phyloP scores from a whole-genome alignment of 108 stramenopile genomes.

The Aureococcus anophagefferens region DNA sequence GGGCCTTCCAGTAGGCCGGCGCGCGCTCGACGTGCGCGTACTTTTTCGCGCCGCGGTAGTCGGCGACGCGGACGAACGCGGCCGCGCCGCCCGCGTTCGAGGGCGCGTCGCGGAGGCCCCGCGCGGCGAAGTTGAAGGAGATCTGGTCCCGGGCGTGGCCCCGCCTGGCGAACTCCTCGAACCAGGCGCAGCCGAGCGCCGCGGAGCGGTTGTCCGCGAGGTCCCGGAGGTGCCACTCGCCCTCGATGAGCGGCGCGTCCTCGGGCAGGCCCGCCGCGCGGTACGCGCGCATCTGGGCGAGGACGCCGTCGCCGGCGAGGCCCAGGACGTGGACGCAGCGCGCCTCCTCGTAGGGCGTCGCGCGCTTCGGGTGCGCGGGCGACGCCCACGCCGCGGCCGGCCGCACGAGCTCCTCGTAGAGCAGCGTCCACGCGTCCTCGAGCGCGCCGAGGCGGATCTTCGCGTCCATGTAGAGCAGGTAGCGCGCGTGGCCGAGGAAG shows the following conservation, averaged over 20 bases:
- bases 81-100: too few relatives aligned
- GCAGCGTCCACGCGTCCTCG: not conserved
- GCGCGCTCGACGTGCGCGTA: too few relatives aligned
- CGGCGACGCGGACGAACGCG: too few relatives aligned
- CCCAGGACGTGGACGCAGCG: not conserved
- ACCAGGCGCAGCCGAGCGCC: not conserved
- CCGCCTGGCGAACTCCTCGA: not conserved
- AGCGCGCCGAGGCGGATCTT: not conserved
- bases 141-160: not conserved
- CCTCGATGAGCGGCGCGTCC: not conserved
- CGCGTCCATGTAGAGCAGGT: not conserved
- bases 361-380: not conserved
- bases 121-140: not conserved
- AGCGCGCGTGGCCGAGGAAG: not conserved
- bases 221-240: slow-evolving; percentile 1
- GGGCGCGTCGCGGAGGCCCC: not conserved
- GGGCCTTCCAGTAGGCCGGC: too few relatives aligned
- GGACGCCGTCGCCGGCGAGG: not conserved
- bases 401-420: not conserved
- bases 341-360: not conserved
- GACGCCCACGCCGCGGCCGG: not conserved
- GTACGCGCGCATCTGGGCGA: not conserved
- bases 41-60: too few relatives aligned
- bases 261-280: not conserved
- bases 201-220: not conserved